A percentile compares a stretch with the other conserved stretches of the same genome.
Evolutionary conservation across 768 basidiomycete species (phyloP).

Genomic region (Termitomyces sp.): DNA sequence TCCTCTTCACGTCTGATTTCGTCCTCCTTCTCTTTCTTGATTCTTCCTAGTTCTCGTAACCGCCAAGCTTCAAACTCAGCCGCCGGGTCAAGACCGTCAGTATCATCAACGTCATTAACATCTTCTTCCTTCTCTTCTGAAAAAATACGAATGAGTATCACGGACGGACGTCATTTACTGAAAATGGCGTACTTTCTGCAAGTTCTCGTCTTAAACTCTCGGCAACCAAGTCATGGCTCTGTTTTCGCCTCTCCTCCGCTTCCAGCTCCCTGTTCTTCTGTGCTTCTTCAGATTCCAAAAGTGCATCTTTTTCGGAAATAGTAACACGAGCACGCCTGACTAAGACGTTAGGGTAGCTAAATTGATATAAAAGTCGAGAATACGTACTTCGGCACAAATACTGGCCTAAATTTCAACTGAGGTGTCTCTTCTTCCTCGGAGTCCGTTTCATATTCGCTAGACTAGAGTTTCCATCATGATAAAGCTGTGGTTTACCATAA

Average conservation of each 20-base stretch:
- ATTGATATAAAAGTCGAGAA: background rate
- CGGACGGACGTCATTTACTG: background rate
- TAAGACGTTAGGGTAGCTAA: background rate
- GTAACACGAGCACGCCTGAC: conserved; percentile 72
- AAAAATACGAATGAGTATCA: conserved; percentile 1
- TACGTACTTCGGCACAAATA: conserved; percentile 90
- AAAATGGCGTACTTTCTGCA: conserved; percentile 70
- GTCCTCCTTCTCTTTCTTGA: conserved; percentile 92
- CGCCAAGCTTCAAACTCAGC: conserved; percentile 97
- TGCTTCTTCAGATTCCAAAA: conserved; percentile 74
- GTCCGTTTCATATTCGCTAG: conserved; percentile 82
- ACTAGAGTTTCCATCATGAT: conserved; percentile 35
- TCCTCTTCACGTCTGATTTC: conserved; percentile 78
- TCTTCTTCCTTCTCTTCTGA: conserved; percentile 85
- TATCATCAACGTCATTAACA: conserved; percentile 89
- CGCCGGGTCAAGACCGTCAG: conserved; percentile 85
- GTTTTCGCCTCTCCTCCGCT: conserved; percentile 76
- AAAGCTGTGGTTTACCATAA: background rate
- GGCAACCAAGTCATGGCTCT: conserved; percentile 89
- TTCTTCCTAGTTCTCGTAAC: conserved; percentile 85
- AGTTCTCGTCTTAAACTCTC: conserved; percentile 91
- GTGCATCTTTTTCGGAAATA: conserved; percentile 59
- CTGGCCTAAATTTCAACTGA: conserved; percentile 80
- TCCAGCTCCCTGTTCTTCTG: conserved; percentile 64
- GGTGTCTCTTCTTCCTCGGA: conserved; percentile 74